Evolutionary conservation across 2,329 filamentous ascomycete genomes (phyloP).

Genomic region (Knufia petricola): DNA sequence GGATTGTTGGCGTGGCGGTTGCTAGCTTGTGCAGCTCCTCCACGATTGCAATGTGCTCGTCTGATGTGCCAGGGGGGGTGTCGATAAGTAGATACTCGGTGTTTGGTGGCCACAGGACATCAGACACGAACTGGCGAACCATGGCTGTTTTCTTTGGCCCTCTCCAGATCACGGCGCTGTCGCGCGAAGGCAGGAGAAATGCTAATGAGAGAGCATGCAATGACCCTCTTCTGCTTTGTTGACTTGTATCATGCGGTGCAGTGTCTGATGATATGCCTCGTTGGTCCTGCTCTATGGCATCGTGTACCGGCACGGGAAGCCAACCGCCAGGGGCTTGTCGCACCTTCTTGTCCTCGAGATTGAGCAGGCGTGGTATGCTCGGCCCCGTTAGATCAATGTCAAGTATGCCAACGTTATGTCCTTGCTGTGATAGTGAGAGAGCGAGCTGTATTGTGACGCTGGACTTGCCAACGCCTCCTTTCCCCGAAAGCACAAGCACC

Average conservation of each 20-base stretch:
- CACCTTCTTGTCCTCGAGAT: slow-evolving; percentile 79
- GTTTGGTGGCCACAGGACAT: slow-evolving; percentile 72
- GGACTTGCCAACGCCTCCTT: slow-evolving; percentile 96
- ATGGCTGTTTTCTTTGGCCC: slow-evolving; percentile 98
- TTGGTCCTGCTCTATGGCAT: slow-evolving; percentile 31
- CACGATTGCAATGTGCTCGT: slow-evolving; percentile 92
- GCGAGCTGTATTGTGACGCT: slow-evolving; percentile 95
- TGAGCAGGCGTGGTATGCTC: slow-evolving; percentile 90
- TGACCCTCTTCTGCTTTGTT: slow-evolving; percentile 26
- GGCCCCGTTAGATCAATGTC: slow-evolving; percentile 95
- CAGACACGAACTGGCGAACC: slow-evolving; percentile 90
- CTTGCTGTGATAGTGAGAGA: slow-evolving; percentile 73
- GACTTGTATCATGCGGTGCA: not conserved
- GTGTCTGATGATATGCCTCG: not conserved
- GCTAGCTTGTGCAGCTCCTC: slow-evolving; percentile 60
- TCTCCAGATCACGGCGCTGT: slow-evolving; percentile 92
- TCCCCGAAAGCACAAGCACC: slow-evolving; percentile 69
- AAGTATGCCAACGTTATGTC: slow-evolving; percentile 84
- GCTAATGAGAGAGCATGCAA: slow-evolving; percentile 77
- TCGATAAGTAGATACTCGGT: slow-evolving; percentile 92
- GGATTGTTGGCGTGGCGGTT: slow-evolving; percentile 19
- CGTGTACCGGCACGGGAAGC: slow-evolving; percentile 79
- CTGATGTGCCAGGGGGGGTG: slow-evolving; percentile 89
- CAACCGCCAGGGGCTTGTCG: slow-evolving; percentile 85
- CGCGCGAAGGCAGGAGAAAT: slow-evolving; percentile 72